phyloP scores from a whole-genome alignment of 345 rosid genomes.

The Draba incana region DNA sequence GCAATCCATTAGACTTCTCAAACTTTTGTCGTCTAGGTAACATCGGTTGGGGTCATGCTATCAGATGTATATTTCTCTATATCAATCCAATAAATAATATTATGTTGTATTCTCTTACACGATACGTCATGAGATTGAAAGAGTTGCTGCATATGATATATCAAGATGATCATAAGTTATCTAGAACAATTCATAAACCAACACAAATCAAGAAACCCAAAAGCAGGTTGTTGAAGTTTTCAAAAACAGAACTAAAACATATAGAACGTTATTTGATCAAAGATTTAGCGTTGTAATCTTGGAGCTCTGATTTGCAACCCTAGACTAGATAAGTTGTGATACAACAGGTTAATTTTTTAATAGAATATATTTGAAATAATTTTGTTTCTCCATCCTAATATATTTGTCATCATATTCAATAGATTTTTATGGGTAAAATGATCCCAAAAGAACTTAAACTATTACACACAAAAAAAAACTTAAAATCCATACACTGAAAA shows the following conservation, averaged over 20 bases:
- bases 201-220: background rate
- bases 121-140: constrained; percentile 11
- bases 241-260: background rate
- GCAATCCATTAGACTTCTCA: constrained; percentile 15
- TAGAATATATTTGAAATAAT: too few relatives aligned
- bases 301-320: too few relatives aligned
- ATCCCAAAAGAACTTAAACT: too few relatives aligned
- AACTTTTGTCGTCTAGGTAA: constrained; percentile 1
- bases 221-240: background rate
- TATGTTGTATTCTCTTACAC: constrained; percentile 13
- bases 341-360: too few relatives aligned
- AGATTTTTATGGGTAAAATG: too few relatives aligned
- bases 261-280: background rate
- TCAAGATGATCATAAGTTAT: constrained; percentile 16
- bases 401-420: too few relatives aligned
- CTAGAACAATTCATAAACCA: background rate
- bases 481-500: too few relatives aligned
- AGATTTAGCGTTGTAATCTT: too few relatives aligned
- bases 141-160: background rate
- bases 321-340: too few relatives aligned
- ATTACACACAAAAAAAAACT: too few relatives aligned
- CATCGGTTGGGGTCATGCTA: constrained; percentile 26
- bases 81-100: constrained; percentile 5
- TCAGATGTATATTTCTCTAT: background rate
- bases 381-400: too few relatives aligned